Base-by-base conservation (phyloP, 176 grass and related monocot genomes). In the Aechmea fasciata region DNA sequence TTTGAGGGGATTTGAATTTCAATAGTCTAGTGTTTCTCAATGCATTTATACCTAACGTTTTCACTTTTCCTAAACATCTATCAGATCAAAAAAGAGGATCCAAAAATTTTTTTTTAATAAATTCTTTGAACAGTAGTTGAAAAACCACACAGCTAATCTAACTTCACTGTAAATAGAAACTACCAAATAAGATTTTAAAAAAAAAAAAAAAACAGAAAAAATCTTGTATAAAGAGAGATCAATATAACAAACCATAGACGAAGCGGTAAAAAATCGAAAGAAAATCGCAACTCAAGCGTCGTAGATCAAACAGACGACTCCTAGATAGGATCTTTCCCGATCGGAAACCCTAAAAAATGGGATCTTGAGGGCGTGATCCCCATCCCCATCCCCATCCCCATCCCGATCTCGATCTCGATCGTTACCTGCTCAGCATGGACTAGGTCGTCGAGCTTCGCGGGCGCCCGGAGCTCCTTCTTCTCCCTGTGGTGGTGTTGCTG, bases 361-460 rank as follows among this genome's bases (percentile, higher is more conserved):
- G 64, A 77, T 49, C 73, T 73, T 66, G 29, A 76, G 47, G 47
- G 67, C 63, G 48, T 64, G 47, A 78, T 51, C 74, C 15, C 61
- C 13, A 13, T n/a, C 65, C 61, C 25, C 1, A 26, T 26, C 22
- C 22, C 3, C 11, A 47, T 14, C 50, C 3, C 19, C 49, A 48
- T 47, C n/a, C 9, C 4, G 10, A 69, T 23, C 22, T 23, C 22
- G 10, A 69, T 23, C 22, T 23, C 22, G 22, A 23, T 23, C 22
- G 22, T 23, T 23, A 23, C 22, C 22, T 93, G 64, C 17, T 82
- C 47, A 54, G 87, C 89, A 71, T 85, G 51, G 75, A 72, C 71
- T 71, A 99, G 94, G 77, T 23, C 84, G 77, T 99, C 94, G 71
- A 88, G 82, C 79, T 90, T 86, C 51, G 86, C 82, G 23, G 84